Conservation (phyloP, 2,329 filamentous ascomycete genomes). For the Talaromyces sp. region DNA sequence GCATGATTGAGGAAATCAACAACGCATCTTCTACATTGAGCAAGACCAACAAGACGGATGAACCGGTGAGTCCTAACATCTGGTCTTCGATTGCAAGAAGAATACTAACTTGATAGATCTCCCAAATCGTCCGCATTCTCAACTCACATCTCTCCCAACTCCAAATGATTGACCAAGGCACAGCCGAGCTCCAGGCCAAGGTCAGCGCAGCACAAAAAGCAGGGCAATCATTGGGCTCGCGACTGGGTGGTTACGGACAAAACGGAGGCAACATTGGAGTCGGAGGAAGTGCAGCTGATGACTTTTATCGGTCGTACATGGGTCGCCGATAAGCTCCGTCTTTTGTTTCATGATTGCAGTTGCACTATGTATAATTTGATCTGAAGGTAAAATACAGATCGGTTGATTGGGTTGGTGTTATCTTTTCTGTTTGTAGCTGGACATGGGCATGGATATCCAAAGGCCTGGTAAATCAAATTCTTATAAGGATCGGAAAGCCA, state of each 20-base stretch:
- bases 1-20: conserved; percentile 99
- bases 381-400: not conserved
- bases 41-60: conserved; percentile 84
- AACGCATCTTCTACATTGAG: conserved; percentile 81
- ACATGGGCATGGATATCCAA: not conserved
- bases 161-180: conserved; percentile 87
- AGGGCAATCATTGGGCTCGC: conserved; percentile 53
- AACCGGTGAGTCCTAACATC: conserved; percentile 63
- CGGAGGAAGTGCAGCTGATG: conserved; percentile 68
- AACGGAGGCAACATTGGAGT: conserved; percentile 39
- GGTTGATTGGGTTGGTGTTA: not conserved
- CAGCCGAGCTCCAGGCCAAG: conserved; percentile 75
- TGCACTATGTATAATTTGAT: not conserved
- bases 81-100: not conserved
- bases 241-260: conserved; percentile 35
- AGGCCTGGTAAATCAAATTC: not conserved
- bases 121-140: conserved; percentile 90
- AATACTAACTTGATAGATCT: conserved; percentile 57
- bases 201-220: conserved; percentile 78
- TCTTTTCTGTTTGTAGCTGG: not conserved
- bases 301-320: conserved; percentile 87
- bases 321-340: conserved; percentile 47
- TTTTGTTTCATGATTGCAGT: not conserved
- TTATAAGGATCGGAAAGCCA: not conserved
- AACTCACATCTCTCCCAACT: conserved; percentile 90